phyloP scores from a whole-genome alignment of 1,139 yeast genomes.

The Petasospora fabianii region DNA sequence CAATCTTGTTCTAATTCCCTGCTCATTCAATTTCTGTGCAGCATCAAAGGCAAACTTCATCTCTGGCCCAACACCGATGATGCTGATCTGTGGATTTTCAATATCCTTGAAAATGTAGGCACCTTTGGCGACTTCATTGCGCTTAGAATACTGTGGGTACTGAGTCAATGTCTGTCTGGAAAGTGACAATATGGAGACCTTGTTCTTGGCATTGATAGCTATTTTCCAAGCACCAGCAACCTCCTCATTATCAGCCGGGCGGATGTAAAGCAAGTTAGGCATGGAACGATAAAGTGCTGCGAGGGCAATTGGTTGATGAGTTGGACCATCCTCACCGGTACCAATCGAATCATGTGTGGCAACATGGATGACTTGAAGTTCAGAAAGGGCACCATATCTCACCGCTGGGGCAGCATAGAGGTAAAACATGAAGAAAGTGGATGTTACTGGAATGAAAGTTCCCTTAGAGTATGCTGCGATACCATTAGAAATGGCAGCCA shows the following conservation, averaged over 20 bases:
- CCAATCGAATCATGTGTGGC: conserved; percentile 99
- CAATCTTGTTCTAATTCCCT: conserved; percentile 73
- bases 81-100: conserved; percentile 67
- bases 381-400: conserved; percentile 89
- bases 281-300: conserved; percentile 94
- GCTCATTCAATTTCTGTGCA: conserved; percentile 57
- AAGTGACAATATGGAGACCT: conserved; percentile 87
- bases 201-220: conserved; percentile 64
- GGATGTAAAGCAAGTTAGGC: conserved; percentile 95
- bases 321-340: conserved; percentile 99
- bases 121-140: conserved; percentile 92
- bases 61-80: conserved; percentile 94
- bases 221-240: conserved; percentile 91
- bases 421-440: conserved; percentile 97
- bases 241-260: conserved; percentile 99
- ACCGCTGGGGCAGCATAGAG: conserved; percentile 98
- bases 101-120: conserved; percentile 73
- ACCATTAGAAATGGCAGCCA: conserved; percentile 99
- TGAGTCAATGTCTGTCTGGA: conserved; percentile 98
- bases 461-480: conserved; percentile 89
- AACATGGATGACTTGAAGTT: conserved; percentile 92
- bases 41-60: conserved; percentile 81
- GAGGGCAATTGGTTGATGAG: conserved; percentile 99
- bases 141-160: conserved; percentile 77
- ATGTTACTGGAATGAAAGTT: conserved; percentile 90